Evolutionary conservation across 371 early-diverging fungal genomes (phyloP).

Genomic region (Haplosporangium sp.): DNA sequence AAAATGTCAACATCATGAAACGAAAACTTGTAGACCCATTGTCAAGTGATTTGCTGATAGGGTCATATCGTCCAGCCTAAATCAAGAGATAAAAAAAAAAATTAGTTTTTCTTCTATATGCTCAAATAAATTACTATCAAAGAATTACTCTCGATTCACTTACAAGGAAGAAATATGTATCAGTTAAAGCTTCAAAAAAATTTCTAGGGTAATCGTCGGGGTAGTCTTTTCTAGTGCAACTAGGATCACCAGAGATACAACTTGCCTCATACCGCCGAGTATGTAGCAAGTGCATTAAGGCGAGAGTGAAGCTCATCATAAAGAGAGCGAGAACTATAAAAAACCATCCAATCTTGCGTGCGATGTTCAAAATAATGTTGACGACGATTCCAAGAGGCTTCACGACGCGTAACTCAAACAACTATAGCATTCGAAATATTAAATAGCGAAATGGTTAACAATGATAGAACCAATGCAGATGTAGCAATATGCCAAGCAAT

Average conservation of each 20-base stretch:
- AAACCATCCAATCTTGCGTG: slow-evolving; percentile 33
- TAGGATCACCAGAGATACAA: not conserved
- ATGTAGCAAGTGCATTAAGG: slow-evolving; percentile 34
- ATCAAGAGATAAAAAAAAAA: not conserved
- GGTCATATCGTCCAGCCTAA: slow-evolving; percentile 45
- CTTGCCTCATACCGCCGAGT: not conserved
- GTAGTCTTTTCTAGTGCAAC: not conserved
- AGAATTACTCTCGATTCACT: slow-evolving; percentile 13
- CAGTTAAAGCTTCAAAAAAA: slow-evolving; percentile 18
- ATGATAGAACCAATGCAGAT: not conserved
- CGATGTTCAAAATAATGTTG: slow-evolving; percentile 48
- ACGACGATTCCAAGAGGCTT: slow-evolving; percentile 48
- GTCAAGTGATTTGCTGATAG: slow-evolving; percentile 1
- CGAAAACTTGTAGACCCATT: slow-evolving; percentile 15
- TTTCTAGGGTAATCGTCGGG: slow-evolving; percentile 12
- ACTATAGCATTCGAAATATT: slow-evolving; percentile 9
- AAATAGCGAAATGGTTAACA: not conserved
- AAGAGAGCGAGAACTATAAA: slow-evolving; percentile 13
- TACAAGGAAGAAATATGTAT: slow-evolving; percentile 43
- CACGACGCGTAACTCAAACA: slow-evolving; percentile 45
- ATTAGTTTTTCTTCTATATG: too few relatives aligned
- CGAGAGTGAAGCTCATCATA: slow-evolving; percentile 41
- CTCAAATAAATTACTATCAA: not conserved
- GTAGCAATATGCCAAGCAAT: not conserved
- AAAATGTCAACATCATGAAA: slow-evolving; percentile 48